Evolutionary conservation across 2,329 filamentous ascomycete genomes (phyloP), one percentile per base, ranked within the genome.

Genomic region (Nectriaceae sp.): DNA sequence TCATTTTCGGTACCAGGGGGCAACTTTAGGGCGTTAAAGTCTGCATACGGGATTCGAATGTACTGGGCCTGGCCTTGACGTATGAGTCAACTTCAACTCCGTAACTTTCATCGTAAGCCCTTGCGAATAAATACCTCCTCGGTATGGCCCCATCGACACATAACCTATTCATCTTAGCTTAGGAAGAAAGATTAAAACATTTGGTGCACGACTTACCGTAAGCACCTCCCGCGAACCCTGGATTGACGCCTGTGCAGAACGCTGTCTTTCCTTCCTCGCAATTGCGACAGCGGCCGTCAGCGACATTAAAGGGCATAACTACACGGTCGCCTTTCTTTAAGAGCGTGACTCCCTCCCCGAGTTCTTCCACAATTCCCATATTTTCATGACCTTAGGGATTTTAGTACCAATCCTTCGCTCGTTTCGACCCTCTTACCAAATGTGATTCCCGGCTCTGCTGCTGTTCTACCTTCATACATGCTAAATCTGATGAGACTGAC

Each of bases 401-500:
- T 59, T 2, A 53, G 46, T 26, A 5, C n/a, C 24, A 29, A 11
- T 11, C 13, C 16, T 16, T 36, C 16, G 16, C 33, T 36, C 6
- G 11, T 5, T n/a, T 10, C 11, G 33, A 19, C 26, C 26, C 16
- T 8, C 46, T 40, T 63, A 76, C 74, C 77, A 56, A 87, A 86
- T 2, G 83, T 82, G 24, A 87, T 75, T 3, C 83, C 83, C 1
- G 76, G 66, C 59, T 85, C 73, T 4, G 83, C 83, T 5, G 82
- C 82, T 1, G 82, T 87, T 44, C 83, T 69, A 2, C 83, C 84
- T 64, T 87, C 80, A 50, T 87, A 87, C 81, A 84, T 84, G 63
- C 67, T 83, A 71, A 64, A 4, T 33, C 43, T 11, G 54, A 51
- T 57, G 4, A 55, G 46, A 5, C 39, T 21, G 22, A 3, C 4